Conservation (phyloP, 306 rosid genomes). For the Quercus alba region DNA sequence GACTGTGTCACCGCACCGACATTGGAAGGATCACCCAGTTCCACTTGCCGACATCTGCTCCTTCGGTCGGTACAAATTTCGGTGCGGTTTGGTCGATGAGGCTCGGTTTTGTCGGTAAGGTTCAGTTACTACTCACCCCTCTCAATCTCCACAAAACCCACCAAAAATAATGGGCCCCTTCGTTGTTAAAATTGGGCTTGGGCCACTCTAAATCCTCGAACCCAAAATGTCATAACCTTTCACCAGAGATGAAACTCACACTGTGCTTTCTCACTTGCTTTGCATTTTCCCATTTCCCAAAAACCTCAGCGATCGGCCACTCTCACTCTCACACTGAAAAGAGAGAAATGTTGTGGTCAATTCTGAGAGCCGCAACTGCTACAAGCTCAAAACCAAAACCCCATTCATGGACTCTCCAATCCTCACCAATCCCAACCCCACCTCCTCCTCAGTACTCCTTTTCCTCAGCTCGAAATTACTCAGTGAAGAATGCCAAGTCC, state of each 20-base stretch:
- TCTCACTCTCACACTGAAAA: not conserved
- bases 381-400: conserved; percentile 15
- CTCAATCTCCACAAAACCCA: no score
- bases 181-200: no score
- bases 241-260: not conserved
- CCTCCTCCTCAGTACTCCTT: not conserved
- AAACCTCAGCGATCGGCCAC: conserved; percentile 12
- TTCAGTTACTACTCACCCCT: no score
- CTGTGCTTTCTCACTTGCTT: not conserved
- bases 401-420: conserved; percentile 20
- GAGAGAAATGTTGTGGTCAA: conserved; percentile 51
- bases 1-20: no score
- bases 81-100: no score
- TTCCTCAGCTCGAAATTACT: conserved; percentile 27
- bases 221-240: no score
- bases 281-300: not conserved
- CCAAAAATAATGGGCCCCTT: no score
- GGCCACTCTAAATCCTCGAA: no score
- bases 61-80: no score
- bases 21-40: no score
- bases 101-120: no score
- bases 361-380: conserved; percentile 39
- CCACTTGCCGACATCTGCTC: rapidly evolving
- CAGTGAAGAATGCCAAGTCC: conserved; percentile 42
- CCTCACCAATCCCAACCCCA: conserved; percentile 14